Conservation (phyloP, 2,329 filamentous ascomycete genomes). For the Penicillium psychrosexuale region DNA sequence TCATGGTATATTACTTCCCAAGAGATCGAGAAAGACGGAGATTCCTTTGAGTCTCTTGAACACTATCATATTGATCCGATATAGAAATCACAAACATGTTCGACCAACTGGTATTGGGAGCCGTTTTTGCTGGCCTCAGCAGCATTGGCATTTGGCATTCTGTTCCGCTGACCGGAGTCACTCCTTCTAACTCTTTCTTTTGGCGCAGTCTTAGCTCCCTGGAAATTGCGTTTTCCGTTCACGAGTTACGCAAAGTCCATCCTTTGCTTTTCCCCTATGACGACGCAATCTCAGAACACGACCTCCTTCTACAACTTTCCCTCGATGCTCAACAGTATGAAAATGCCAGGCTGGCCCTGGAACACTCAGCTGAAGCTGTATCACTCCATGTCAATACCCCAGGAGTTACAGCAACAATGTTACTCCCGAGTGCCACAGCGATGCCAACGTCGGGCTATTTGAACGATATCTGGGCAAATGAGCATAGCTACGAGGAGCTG, state of each 20-base stretch:
- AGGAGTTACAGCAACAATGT: background rate
- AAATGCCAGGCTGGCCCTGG: background rate
- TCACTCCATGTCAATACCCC: background rate
- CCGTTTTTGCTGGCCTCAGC: background rate
- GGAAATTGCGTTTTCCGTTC: background rate
- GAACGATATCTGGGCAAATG: background rate
- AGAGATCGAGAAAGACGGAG: background rate
- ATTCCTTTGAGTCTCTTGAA: background rate
- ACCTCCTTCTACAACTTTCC: background rate
- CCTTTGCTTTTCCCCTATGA: background rate
- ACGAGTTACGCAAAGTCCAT: background rate
- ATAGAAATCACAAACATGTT: background rate
- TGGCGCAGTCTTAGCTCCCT: conserved; percentile 1
- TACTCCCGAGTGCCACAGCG: background rate
- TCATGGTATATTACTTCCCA: background rate
- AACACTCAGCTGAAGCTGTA: background rate
- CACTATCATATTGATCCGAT: background rate
- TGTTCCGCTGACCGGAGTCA: background rate
- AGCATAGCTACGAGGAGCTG: background rate
- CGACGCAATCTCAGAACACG: background rate
- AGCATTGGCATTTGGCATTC: conserved; percentile 1
- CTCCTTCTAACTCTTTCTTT: background rate
- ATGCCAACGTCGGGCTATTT: background rate
- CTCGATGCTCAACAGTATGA: background rate
- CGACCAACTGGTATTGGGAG: background rate